Evolutionary conservation across 768 basidiomycete species (phyloP).

Genomic region (Mycena galopus): DNA sequence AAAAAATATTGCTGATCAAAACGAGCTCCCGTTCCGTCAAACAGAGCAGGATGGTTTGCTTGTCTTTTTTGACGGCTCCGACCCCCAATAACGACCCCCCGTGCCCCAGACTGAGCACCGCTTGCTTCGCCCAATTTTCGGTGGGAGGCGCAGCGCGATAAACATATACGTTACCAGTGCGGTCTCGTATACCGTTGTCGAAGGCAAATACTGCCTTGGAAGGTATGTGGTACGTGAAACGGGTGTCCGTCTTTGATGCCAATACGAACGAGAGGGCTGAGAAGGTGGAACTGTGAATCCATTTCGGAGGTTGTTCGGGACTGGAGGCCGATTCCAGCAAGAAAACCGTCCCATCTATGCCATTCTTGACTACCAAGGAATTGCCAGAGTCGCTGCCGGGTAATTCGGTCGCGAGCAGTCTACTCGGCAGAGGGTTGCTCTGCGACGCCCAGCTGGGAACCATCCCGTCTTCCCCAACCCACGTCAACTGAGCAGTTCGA

Average conservation of each 20-base stretch:
- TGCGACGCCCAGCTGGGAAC: conserved; percentile 54
- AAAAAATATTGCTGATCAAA: conserved; percentile 54
- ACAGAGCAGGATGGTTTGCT: conserved; percentile 66
- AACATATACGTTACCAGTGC: conserved; percentile 88
- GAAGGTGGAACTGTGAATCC: conserved; percentile 87
- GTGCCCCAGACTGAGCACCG: conserved; percentile 79
- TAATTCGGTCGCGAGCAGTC: conserved; percentile 77
- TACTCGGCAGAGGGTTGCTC: conserved; percentile 49
- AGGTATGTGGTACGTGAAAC: conserved; percentile 84
- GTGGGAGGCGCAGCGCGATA: conserved; percentile 71
- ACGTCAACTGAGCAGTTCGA: conserved; percentile 71
- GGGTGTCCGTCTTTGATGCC: conserved; percentile 90
- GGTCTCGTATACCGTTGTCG: conserved; percentile 77
- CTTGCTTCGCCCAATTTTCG: conserved; percentile 81
- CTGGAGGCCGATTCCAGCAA: conserved; percentile 53
- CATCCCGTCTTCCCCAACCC: conserved; percentile 68
- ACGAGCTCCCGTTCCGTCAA: conserved; percentile 85
- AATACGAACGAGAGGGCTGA: conserved; percentile 94
- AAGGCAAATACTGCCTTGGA: conserved; percentile 79
- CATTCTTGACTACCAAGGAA: conserved; percentile 76
- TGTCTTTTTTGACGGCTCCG: conserved; percentile 58
- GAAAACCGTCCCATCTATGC: conserved; percentile 80
- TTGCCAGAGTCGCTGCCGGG: conserved; percentile 61
- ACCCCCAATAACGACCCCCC: conserved; percentile 87
- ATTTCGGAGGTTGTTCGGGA: conserved; percentile 51